These are phyloP conservation scores for Lentinula detonsa DNA, from an alignment of 768 basidiomycete genomes.

Conservation along the genomic window DNA sequence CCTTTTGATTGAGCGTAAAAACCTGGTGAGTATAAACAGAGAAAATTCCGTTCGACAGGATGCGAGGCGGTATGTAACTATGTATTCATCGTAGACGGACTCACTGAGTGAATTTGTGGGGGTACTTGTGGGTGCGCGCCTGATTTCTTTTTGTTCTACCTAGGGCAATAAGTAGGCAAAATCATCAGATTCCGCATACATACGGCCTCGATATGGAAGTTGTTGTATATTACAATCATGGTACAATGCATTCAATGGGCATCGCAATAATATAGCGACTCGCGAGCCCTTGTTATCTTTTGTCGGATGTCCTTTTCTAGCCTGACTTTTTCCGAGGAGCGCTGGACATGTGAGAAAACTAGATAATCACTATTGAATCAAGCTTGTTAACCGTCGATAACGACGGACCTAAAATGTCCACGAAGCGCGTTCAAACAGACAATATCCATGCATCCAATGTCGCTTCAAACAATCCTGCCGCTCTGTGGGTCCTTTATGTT, in stretches of 20 bases:
- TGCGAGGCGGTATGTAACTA: too few relatives aligned
- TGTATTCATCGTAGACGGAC: too few relatives aligned
- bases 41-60: too few relatives aligned
- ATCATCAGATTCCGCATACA: too few relatives aligned
- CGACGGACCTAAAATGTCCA: conserved; percentile 10
- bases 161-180: background rate
- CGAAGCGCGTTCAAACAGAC: conserved; percentile 31
- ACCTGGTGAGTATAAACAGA: too few relatives aligned
- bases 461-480: conserved; percentile 12
- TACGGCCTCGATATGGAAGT: background rate
- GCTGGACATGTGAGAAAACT: background rate
- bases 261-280: too few relatives aligned
- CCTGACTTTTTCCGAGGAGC: too few relatives aligned
- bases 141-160: background rate
- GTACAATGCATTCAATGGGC: background rate
- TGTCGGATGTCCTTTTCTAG: too few relatives aligned
- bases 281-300: too few relatives aligned
- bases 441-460: conserved; percentile 19
- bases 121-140: background rate
- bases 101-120: too few relatives aligned
- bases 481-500: conserved; percentile 17
- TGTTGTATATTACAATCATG: background rate
- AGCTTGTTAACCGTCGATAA: background rate
- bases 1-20: too few relatives aligned
- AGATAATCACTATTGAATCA: background rate